Evolutionary conservation across 2,329 filamentous ascomycete genomes (phyloP).

Genomic region (Tolypocladium pustulatum): DNA sequence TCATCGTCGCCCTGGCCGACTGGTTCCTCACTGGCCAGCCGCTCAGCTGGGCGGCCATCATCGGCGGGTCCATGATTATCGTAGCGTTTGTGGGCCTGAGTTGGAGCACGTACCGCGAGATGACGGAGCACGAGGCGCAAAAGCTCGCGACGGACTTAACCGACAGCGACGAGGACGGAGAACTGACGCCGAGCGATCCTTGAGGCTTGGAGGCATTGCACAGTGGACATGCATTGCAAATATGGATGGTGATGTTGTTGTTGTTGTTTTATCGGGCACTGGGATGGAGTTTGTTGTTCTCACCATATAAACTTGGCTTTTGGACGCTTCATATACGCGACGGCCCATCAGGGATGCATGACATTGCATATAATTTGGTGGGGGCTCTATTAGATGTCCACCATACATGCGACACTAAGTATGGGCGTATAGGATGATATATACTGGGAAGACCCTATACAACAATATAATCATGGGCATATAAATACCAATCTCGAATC

Average conservation of each 20-base stretch:
- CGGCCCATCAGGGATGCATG: not conserved
- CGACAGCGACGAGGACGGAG: slow-evolving; percentile 37
- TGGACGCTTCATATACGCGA: not conserved
- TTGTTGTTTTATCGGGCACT: not conserved
- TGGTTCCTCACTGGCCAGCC: slow-evolving; percentile 74
- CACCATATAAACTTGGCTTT: not conserved
- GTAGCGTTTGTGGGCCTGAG: slow-evolving; percentile 77
- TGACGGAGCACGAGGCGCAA: slow-evolving; percentile 70
- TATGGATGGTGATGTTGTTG: not conserved
- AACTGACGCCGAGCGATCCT: slow-evolving; percentile 11
- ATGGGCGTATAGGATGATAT: not conserved
- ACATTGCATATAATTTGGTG: not conserved
- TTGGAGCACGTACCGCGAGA: slow-evolving; percentile 88
- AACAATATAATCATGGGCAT: not conserved
- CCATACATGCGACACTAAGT: not conserved
- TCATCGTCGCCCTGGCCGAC: slow-evolving; percentile 87
- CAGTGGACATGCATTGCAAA: not conserved
- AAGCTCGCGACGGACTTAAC: slow-evolving; percentile 34
- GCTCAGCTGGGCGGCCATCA: slow-evolving; percentile 62
- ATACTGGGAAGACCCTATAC: not conserved
- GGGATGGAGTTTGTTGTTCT: not conserved
- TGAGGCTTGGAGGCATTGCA: not conserved
- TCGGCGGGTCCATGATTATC: slow-evolving; percentile 81
- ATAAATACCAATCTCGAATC: not conserved
- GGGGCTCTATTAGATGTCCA: not conserved